Conservation (phyloP, 768 basidiomycete genomes). For the Gautieria morchelliformis region DNA sequence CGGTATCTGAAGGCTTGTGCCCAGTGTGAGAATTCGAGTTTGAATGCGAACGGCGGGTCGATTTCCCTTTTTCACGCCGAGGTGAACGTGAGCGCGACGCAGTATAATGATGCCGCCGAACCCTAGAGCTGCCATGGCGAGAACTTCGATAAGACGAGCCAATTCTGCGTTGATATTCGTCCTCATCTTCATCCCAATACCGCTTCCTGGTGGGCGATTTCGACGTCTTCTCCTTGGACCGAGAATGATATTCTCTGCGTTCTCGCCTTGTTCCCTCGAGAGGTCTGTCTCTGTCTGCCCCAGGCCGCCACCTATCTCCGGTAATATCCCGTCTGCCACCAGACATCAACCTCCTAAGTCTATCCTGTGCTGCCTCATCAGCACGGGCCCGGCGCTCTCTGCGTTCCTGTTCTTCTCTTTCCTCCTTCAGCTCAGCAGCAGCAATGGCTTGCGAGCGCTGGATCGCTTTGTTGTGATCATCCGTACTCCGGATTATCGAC, state of each 20-base stretch:
- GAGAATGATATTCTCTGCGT: too few species aligned
- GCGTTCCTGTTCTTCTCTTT: conserved; percentile 14
- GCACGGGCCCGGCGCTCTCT: conserved; percentile 46
- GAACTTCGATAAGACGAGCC: neutral
- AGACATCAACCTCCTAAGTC: conserved; percentile 35
- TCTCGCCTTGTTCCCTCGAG: too few species aligned
- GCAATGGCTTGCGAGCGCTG: conserved; percentile 22
- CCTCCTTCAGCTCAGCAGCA: conserved; percentile 16
- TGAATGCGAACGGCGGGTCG: neutral
- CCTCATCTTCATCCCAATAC: conserved; percentile 5
- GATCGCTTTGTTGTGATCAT: too few species aligned
- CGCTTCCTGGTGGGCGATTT: conserved; percentile 14
- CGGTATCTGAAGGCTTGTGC: neutral
- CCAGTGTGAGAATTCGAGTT: too few species aligned
- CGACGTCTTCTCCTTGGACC: conserved; percentile 19
- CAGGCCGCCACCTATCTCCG: too few species aligned
- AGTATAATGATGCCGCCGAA: conserved; percentile 11
- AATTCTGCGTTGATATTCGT: conserved; percentile 1
- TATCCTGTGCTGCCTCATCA: conserved; percentile 66
- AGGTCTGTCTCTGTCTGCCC: too few species aligned
- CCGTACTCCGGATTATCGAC: too few species aligned
- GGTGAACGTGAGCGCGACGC: too few species aligned
- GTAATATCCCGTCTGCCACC: too few species aligned
- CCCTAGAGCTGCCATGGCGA: too few species aligned
- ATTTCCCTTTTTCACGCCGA: conserved; percentile 2